Conservation (phyloP, 192 early-diverging fungal genomes). For the Oehlia diaphana region DNA sequence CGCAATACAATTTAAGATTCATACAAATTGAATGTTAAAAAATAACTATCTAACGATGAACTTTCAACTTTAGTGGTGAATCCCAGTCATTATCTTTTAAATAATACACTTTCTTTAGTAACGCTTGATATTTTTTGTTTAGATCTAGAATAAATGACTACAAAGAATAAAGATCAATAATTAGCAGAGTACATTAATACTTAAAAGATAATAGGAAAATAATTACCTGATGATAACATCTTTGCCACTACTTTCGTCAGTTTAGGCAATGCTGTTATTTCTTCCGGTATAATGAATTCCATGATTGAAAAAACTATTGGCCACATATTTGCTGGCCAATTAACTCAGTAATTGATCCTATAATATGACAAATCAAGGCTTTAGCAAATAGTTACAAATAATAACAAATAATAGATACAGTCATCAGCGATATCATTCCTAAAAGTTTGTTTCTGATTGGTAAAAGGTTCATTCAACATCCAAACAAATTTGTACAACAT, state of each 20-base stretch:
- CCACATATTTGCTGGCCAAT: not conserved
- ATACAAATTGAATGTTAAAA: too few relatives aligned
- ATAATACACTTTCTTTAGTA: slow-evolving; percentile 19
- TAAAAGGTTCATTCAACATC: too few relatives aligned
- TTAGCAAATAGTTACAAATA: not conserved
- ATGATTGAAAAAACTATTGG: slow-evolving; percentile 24
- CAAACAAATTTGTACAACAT: too few relatives aligned
- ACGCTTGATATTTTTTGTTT: slow-evolving; percentile 9
- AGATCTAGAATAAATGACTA: slow-evolving; percentile 18
- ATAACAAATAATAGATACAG: not conserved
- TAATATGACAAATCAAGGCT: not conserved
- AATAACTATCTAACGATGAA: slow-evolving; percentile 1
- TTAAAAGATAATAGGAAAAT: slow-evolving; percentile 15
- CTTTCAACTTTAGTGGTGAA: slow-evolving; percentile 4
- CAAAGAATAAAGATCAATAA: slow-evolving; percentile 8
- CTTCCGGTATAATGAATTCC: slow-evolving; percentile 13
- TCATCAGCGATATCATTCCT: not conserved
- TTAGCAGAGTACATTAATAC: slow-evolving; percentile 11
- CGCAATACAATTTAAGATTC: too few relatives aligned
- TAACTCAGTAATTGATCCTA: slow-evolving; percentile 10
- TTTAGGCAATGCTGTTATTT: slow-evolving; percentile 14
- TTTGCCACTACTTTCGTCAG: slow-evolving; percentile 16
- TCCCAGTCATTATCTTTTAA: not conserved
- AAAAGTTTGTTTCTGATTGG: not conserved
- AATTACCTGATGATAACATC: slow-evolving; percentile 19